A percentile compares a stretch with the other conserved stretches of the same genome.
These are phyloP conservation scores for Groenewaldozyma sp. DNA, from an alignment of 1,139 yeast genomes.

Conservation along the genomic window DNA sequence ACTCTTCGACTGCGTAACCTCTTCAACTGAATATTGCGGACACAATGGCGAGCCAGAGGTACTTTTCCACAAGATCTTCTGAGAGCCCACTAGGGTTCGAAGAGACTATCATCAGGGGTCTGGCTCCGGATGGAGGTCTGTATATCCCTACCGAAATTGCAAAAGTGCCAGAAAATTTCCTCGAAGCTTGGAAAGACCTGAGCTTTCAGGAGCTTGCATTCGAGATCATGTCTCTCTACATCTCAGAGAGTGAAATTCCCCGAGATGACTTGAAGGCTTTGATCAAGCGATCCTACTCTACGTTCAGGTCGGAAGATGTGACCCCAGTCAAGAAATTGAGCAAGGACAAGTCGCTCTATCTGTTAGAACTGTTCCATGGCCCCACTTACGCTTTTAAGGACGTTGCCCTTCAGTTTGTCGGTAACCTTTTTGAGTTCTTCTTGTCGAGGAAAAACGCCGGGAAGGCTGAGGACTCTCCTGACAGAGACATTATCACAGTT, in stretches of 20 bases:
- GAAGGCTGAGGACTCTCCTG: conserved; percentile 42
- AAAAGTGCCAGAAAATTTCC: conserved; percentile 47
- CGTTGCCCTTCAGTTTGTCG: conserved; percentile 95
- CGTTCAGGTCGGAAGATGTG: conserved; percentile 76
- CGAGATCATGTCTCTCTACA: conserved; percentile 73
- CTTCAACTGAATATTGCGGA: too few relatives aligned
- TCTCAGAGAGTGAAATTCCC: conserved; percentile 61
- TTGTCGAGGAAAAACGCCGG: conserved; percentile 65
- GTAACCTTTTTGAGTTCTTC: conserved; percentile 90
- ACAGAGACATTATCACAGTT: conserved; percentile 78
- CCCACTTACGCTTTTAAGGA: conserved; percentile 99
- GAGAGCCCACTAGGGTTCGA: conserved; percentile 62
- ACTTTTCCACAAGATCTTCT: conserved; percentile 82
- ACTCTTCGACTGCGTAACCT: too few relatives aligned
- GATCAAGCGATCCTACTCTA: conserved; percentile 66
- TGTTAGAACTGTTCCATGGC: conserved; percentile 93
- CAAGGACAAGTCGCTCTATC: conserved; percentile 50
- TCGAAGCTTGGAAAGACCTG: conserved; percentile 60
- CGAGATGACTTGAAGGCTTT: conserved; percentile 54
- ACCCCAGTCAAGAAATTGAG: conserved; percentile 70
- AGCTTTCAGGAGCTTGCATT: conserved; percentile 80
- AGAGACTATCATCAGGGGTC: conserved; percentile 86
- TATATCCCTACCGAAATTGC: conserved; percentile 85
- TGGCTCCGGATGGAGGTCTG: conserved; percentile 94
- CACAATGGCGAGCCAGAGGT: conserved; percentile 26